Evolutionary conservation across 2,329 filamentous ascomycete genomes (phyloP).

Genomic region (Triangularia verruculosa): DNA sequence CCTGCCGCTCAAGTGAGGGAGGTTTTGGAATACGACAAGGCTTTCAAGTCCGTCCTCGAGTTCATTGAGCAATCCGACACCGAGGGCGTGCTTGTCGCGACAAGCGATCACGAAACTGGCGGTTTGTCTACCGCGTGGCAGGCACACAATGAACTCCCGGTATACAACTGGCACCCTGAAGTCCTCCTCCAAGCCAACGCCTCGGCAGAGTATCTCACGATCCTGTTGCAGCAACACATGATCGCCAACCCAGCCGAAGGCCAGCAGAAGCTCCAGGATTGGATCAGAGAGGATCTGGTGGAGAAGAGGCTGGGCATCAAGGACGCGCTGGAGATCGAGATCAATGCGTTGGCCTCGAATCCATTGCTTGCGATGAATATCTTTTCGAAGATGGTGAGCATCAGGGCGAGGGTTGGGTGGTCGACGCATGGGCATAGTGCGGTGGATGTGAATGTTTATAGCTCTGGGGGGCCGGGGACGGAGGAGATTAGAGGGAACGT

Average conservation of each 20-base stretch:
- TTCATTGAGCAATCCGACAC: slow-evolving; percentile 74
- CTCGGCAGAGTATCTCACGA: slow-evolving; percentile 68
- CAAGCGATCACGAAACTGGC: slow-evolving; percentile 95
- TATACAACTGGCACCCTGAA: slow-evolving; percentile 75
- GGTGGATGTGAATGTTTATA: slow-evolving; percentile 96
- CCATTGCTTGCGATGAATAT: slow-evolving; percentile 53
- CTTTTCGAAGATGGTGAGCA: slow-evolving; percentile 83
- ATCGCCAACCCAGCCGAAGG: slow-evolving; percentile 34
- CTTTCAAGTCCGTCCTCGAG: slow-evolving; percentile 78
- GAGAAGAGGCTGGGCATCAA: slow-evolving; percentile 70
- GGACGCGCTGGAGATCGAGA: slow-evolving; percentile 69
- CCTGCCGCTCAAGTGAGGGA: slow-evolving; percentile 83
- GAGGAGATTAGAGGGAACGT: slow-evolving; percentile 75
- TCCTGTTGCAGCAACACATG: slow-evolving; percentile 61
- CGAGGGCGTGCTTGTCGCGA: slow-evolving; percentile 79
- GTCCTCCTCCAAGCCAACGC: slow-evolving; percentile 75
- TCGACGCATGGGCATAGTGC: slow-evolving; percentile 89
- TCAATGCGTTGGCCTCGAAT: slow-evolving; percentile 60
- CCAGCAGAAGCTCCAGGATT: slow-evolving; percentile 47
- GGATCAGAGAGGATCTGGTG: slow-evolving; percentile 67
- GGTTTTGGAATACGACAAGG: slow-evolving; percentile 89
- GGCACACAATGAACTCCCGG: slow-evolving; percentile 49
- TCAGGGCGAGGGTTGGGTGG: slow-evolving; percentile 89
- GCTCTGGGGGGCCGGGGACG: slow-evolving; percentile 64
- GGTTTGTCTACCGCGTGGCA: slow-evolving; percentile 79